Conservation (phyloP, 306 rosid genomes). For the Glycine soja region DNA sequence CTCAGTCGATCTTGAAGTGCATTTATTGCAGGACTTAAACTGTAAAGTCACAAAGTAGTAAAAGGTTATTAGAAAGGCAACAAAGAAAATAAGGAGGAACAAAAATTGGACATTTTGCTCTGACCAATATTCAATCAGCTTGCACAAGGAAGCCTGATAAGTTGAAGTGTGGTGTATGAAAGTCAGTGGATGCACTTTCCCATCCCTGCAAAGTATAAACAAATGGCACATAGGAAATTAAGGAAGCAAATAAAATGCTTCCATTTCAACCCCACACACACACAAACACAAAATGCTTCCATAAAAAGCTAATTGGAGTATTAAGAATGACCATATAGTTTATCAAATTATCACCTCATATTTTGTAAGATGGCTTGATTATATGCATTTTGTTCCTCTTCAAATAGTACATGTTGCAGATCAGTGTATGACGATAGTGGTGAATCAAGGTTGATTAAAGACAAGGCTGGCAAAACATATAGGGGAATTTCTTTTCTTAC, state of each 20-base stretch:
- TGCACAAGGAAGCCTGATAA: conserved; percentile 98
- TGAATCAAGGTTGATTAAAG: conserved; percentile 73
- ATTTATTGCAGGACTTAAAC: conserved; percentile 94
- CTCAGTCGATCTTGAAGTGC: conserved; percentile 86
- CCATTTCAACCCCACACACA: neutral
- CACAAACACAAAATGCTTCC: neutral
- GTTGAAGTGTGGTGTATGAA: conserved; percentile 95
- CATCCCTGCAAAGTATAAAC: conserved; percentile 72
- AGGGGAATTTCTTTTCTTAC: conserved; percentile 94
- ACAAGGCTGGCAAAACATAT: conserved; percentile 70
- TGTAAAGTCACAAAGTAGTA: conserved; percentile 54
- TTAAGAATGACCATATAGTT: conserved; percentile 32
- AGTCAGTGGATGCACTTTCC: conserved; percentile 90
- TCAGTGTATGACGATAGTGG: conserved; percentile 81
- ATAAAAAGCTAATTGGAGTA: conserved; percentile 1
- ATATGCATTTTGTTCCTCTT: conserved; percentile 94
- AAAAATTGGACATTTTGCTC: conserved; percentile 45
- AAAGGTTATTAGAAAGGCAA: conserved; percentile 16
- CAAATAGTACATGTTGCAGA: conserved; percentile 83
- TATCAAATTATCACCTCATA: conserved; percentile 68
- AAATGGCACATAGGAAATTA: conserved; percentile 37
- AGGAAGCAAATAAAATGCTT: conserved; percentile 34
- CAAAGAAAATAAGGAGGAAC: conserved; percentile 13
- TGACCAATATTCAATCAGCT: conserved; percentile 95
- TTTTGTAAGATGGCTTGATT: conserved; percentile 84